Evolutionary conservation across 2,329 filamentous ascomycete species (phyloP).

Genomic region (Penicillium palitans): DNA sequence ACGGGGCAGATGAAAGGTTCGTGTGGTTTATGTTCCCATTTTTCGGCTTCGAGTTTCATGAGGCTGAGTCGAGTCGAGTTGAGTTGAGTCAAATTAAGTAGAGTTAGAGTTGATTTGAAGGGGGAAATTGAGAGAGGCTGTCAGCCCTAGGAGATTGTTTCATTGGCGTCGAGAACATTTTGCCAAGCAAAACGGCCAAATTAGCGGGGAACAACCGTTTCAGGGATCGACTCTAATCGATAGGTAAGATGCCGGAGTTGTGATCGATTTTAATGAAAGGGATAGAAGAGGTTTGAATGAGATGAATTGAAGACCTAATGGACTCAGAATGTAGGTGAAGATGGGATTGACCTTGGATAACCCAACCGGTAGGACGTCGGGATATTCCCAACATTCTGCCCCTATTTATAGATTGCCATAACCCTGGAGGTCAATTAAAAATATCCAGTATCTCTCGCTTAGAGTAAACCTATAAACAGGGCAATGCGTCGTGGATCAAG

Average conservation of each 20-base stretch:
- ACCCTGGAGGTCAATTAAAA: background rate
- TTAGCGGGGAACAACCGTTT: background rate
- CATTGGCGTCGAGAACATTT: background rate
- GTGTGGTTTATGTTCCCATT: constrained; percentile 1
- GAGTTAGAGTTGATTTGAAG: background rate
- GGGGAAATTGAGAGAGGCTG: background rate
- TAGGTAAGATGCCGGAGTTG: too few species aligned
- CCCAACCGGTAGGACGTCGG: too few species aligned
- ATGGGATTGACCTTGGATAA: too few species aligned
- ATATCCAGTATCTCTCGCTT: background rate
- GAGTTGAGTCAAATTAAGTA: background rate
- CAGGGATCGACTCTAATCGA: background rate
- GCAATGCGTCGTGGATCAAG: background rate
- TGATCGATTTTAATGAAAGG: too few species aligned
- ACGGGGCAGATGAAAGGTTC: constrained; percentile 1
- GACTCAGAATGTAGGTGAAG: too few species aligned
- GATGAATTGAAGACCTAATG: too few species aligned
- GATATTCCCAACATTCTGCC: background rate
- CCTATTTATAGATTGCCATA: background rate
- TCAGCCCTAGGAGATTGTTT: background rate
- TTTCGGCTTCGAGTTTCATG: background rate
- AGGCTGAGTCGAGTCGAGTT: background rate
- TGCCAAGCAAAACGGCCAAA: background rate
- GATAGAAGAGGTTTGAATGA: too few species aligned
- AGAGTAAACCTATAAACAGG: too few species aligned